Percentiles rank a stretch among this genome's conserved stretches.
phyloP scores from a whole-genome alignment of 371 early-diverging fungal species.

The Mucor racemosus region DNA sequence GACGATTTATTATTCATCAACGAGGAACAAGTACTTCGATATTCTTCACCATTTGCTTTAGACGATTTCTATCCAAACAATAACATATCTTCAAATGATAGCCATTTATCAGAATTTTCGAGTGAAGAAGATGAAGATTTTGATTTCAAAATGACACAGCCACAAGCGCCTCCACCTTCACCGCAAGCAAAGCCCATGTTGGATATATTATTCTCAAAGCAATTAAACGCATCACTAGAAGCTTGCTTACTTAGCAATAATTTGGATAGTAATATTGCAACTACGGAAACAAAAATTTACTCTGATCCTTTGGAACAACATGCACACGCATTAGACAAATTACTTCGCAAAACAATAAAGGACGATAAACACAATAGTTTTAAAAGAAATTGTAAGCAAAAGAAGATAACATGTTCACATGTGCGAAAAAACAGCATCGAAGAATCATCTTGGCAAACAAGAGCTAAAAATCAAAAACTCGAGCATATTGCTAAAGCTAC shows the following conservation, averaged over 20 bases:
- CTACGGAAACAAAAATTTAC: not conserved
- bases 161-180: slow-evolving; percentile 35
- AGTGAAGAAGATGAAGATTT: slow-evolving; percentile 25
- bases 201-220: slow-evolving; percentile 25
- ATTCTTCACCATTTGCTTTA: slow-evolving; percentile 8
- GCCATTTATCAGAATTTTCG: slow-evolving; percentile 17
- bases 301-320: slow-evolving; percentile 11
- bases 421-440: not conserved
- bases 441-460: slow-evolving; percentile 16
- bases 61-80: slow-evolving; percentile 10
- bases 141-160: slow-evolving; percentile 18
- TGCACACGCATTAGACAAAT: slow-evolving; percentile 25
- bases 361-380: slow-evolving; percentile 2
- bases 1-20: slow-evolving; percentile 19
- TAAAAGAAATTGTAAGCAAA: slow-evolving; percentile 10
- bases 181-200: slow-evolving; percentile 32
- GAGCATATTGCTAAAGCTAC: slow-evolving; percentile 22
- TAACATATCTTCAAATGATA: not conserved
- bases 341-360: slow-evolving; percentile 23
- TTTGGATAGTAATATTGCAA: not conserved
- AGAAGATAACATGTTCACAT: not conserved
- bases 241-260: slow-evolving; percentile 7
- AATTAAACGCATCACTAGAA: slow-evolving; percentile 15
- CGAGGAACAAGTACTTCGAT: slow-evolving; percentile 13
- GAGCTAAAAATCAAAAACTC: slow-evolving; percentile 18